Evolutionary conservation across 1,284 basidiomycete genomes (phyloP), one percentile per base, ranked within the genome.

Genomic region (Phellinidium pouzarii): DNA sequence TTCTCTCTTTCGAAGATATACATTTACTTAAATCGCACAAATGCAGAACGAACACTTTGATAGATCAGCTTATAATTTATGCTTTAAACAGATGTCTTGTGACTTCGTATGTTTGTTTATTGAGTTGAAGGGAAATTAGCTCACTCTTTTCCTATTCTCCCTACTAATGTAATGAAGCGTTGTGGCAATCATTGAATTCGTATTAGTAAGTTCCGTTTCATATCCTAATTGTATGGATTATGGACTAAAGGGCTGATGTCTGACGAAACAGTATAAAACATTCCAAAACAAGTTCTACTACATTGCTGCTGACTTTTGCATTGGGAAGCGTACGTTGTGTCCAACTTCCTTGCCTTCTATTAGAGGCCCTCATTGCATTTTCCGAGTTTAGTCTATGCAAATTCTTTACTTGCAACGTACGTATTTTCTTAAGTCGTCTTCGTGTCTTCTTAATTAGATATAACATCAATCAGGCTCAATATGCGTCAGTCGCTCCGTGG

Each of bases 11-110:
- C 6, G 25, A 17, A 25, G 29, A 25, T 5, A 3, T 42, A 7
- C 4, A 48, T 20, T 20, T 4, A 47, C 11, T 4, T 20, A 6
- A 7, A 22, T 23, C 43, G 7, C 9, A 25, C 38, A 34, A 23
- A 12, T 20, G 64, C 25, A 70, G 72, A 40, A 74, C 72, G 2
- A 71, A 74, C 48, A 62, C 58, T 44, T 58, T 75, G 17, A 69
- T 75, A 44, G 71, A 70, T 55, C 68, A 61, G 31, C 60, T 76
- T 17, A 70, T 75, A 3, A 61, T 75, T 17, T 73, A 69, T 54
- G 70, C 71, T 4, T 72, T 75, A 42, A 73, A 75, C 58, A 69
- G 73, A 23, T 75, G 73, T 60, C 59, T 75, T 25, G 59, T 76
- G 22, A 75, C 73, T 11, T 70, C 70, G 74, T 74, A 54, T 38